Base-by-base conservation (phyloP, 306 rosid species). In the Trichosanthes truncata region DNA sequence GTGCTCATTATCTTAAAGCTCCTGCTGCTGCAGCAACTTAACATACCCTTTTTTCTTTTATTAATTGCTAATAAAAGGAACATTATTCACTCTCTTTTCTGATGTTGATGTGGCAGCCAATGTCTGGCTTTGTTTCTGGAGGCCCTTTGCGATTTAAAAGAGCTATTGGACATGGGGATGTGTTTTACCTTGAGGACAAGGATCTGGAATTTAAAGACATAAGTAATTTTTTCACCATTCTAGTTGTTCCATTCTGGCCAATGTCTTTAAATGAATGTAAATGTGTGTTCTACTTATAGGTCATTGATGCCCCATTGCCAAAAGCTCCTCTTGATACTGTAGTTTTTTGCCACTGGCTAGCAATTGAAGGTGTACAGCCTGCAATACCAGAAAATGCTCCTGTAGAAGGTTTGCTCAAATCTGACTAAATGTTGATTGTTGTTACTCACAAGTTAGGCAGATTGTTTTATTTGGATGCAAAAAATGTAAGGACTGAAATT, bases 331-430 rank as follows among this genome's bases (percentile, higher is more conserved):
- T 92, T 87, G 97, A 90, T 84, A 81, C 86, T 66, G 59, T 83
- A 35, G 69, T 84, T 72, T 59, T 82, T 66, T 82, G 87, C 86
- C 98, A 95, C 38, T 95, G 97, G 98, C n/a, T n/a, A n/a, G n/a
- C n/a, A n/a, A n/a, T n/a, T n/a, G n/a, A n/a, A n/a, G n/a, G n/a
- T n/a, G n/a, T 91, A 49, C 97, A 92, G 81, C 97, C 97, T 65
- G 98, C 96, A 76, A 91, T 92, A 84, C 93, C 98, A 9, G 98
- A 95, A 88, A 92, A 95, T 87, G 90, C 98, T 75, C 90, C 87
- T 7, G 82, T 82, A 49, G 92, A 89, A 91, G 97, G 98, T 95
- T 83, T 80, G 73, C 43, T 49, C 72, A 68, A 65, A 79, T 21
- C 78, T 78, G 21, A 55, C 51, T 36, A 56, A n/a, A 74, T 35